Percentiles rank a stretch among this genome's conserved stretches.
These are phyloP conservation scores for Allium fistulosum DNA, from an alignment of 106 monocot genomes.

Conservation along the genomic window DNA sequence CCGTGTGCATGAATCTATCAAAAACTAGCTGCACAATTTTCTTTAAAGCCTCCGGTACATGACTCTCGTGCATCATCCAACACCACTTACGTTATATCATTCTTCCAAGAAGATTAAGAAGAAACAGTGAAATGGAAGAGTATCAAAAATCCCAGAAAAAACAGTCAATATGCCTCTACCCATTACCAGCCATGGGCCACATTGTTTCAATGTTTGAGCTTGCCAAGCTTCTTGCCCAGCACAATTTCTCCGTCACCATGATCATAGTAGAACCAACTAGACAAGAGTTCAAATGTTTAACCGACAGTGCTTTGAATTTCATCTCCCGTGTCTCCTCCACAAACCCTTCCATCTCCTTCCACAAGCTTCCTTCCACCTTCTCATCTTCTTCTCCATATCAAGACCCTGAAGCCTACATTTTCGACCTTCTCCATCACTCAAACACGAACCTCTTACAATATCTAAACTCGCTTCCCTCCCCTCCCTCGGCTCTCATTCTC, in stretches of 20 bases:
- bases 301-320: not conserved
- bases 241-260: conserved; percentile 6
- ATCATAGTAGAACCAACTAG: conserved; percentile 2
- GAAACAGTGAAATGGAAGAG: too few species aligned
- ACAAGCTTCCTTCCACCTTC: conserved; percentile 2
- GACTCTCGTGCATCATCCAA: too few species aligned
- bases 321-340: conserved; percentile 4
- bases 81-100: too few species aligned
- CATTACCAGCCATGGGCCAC: conserved; percentile 18
- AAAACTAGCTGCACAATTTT: too few species aligned
- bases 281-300: not conserved
- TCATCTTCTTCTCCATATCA: conserved; percentile 3
- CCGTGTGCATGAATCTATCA: too few species aligned
- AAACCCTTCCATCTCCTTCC: conserved; percentile 5
- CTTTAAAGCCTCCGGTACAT: too few species aligned
- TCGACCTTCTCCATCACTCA: conserved; percentile 9
- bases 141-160: too few species aligned
- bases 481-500: not conserved
- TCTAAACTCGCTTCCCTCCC: not conserved
- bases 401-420: not conserved
- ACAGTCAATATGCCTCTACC: conserved; percentile 1
- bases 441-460: conserved; percentile 5
- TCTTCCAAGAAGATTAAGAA: too few species aligned
- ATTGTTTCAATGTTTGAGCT: conserved; percentile 20
- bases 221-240: conserved; percentile 13